Percentiles rank a stretch among this genome's conserved stretches.
Conservation (phyloP, 805 yeast genomes). For the Candida succiphila region DNA sequence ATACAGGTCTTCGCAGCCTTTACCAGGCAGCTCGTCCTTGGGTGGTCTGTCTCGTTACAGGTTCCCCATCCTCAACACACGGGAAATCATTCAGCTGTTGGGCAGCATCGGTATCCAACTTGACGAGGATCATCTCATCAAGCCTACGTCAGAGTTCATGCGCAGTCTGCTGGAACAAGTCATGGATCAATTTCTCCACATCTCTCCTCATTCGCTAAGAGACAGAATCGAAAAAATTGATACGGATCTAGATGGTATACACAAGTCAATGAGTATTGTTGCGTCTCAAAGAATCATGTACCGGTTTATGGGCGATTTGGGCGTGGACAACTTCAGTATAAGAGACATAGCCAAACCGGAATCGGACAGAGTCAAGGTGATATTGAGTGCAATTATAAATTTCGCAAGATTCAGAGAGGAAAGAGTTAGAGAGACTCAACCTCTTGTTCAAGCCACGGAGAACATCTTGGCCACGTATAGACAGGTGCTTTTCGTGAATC, state of each 20-base stretch:
- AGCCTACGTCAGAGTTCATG: conserved; percentile 23
- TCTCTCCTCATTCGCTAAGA: conserved; percentile 20
- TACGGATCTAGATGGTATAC: conserved; percentile 5
- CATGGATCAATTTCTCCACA: conserved; percentile 22
- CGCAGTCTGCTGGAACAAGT: conserved; percentile 22
- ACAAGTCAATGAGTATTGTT: conserved; percentile 37
- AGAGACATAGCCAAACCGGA: conserved; percentile 75
- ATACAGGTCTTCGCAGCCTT: conserved; percentile 17
- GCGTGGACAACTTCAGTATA: conserved; percentile 67
- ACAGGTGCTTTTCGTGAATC: conserved; percentile 30
- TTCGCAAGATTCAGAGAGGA: conserved; percentile 80
- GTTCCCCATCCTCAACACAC: conserved; percentile 22
- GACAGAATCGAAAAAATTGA: conserved; percentile 16
- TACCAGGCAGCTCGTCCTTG: conserved; percentile 6
- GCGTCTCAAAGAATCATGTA: conserved; percentile 50
- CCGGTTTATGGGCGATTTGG: conserved; percentile 60
- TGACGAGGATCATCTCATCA: conserved; percentile 17
- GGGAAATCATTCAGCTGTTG: conserved; percentile 17
- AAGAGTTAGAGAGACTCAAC: conserved; percentile 60
- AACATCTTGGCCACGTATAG: conserved; percentile 34
- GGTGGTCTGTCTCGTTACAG: conserved; percentile 18
- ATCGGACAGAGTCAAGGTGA: conserved; percentile 47
- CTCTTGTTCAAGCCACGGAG: conserved; percentile 46
- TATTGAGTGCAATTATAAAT: conserved; percentile 76
- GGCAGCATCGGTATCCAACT: conserved; percentile 19